These are phyloP conservation scores for Ustilago curta DNA, from an alignment of 1,284 basidiomycete genomes.

Conservation along the genomic window DNA sequence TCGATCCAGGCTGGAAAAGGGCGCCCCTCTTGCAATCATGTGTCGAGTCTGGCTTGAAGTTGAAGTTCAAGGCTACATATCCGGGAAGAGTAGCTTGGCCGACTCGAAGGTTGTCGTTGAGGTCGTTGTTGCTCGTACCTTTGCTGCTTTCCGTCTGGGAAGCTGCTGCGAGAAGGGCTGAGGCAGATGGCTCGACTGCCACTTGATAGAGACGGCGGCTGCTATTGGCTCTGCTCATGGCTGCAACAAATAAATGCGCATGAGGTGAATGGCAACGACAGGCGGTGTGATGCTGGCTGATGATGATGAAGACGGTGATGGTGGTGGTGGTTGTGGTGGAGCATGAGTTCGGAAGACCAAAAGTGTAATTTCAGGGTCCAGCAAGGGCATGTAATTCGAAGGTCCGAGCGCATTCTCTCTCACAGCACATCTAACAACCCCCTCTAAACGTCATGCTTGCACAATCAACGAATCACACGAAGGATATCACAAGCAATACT, in stretches of 20 bases:
- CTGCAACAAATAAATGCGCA: neutral
- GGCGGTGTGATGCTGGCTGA: neutral
- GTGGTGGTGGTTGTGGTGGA: neutral
- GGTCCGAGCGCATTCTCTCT: constrained; percentile 12
- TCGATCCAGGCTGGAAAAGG: constrained; percentile 17
- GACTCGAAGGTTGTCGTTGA: neutral
- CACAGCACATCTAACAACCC: neutral
- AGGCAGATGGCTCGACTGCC: constrained; percentile 27
- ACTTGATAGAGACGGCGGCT: constrained; percentile 24
- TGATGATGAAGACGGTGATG: neutral
- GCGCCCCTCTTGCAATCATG: constrained; percentile 36
- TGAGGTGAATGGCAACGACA: neutral
- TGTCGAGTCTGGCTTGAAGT: constrained; percentile 50
- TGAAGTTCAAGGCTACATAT: constrained; percentile 42
- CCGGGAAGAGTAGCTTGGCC: constrained; percentile 12
- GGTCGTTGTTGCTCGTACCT: neutral
- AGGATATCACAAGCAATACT: no score
- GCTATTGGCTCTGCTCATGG: constrained; percentile 19
- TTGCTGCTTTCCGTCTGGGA: constrained; percentile 2
- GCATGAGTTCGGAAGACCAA: neutral
- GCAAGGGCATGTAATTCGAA: neutral
- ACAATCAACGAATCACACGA: no score
- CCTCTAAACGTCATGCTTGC: neutral
- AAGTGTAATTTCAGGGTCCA: constrained; percentile 27
- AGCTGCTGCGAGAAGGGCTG: constrained; percentile 10